Evolutionary conservation across 768 basidiomycete genomes (phyloP).

Genomic region (Lentinula lateritia): DNA sequence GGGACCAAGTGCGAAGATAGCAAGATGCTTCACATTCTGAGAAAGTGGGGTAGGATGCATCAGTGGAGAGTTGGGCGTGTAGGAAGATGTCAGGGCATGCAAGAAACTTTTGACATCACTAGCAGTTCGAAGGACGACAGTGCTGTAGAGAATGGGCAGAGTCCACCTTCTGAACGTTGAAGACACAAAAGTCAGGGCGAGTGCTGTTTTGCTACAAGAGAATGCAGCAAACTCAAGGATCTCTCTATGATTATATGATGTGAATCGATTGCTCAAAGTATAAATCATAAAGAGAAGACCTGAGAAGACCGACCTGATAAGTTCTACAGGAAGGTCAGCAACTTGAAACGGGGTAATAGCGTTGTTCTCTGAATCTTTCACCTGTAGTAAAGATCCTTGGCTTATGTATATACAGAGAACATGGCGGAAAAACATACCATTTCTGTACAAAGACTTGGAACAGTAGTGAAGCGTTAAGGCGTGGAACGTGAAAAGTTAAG

Average conservation of each 20-base stretch:
- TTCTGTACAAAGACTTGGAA: not conserved
- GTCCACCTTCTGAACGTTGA: conserved; percentile 24
- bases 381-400: conserved; percentile 26
- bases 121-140: conserved; percentile 27
- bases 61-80: conserved; percentile 13
- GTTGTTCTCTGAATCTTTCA: conserved; percentile 29
- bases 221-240: conserved; percentile 30
- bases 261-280: not conserved
- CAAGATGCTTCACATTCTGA: conserved; percentile 24
- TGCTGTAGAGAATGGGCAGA: conserved; percentile 29
- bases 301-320: conserved; percentile 16
- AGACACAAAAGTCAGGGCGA: conserved; percentile 29
- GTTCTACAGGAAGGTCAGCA: conserved; percentile 23
- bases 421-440: not conserved
- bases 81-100: conserved; percentile 14
- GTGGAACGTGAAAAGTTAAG: conserved; percentile 23
- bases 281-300: not conserved
- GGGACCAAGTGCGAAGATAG: conserved; percentile 30
- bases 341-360: not conserved
- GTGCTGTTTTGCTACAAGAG: conserved; percentile 19
- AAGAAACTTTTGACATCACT: conserved; percentile 24
- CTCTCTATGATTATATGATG: conserved; percentile 4
- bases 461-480: not conserved
- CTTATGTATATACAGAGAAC: not conserved
- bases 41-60: not conserved